These are phyloP conservation scores for Zalaria sp. DNA, from an alignment of 2,329 filamentous ascomycete genomes.

Conservation along the genomic window DNA sequence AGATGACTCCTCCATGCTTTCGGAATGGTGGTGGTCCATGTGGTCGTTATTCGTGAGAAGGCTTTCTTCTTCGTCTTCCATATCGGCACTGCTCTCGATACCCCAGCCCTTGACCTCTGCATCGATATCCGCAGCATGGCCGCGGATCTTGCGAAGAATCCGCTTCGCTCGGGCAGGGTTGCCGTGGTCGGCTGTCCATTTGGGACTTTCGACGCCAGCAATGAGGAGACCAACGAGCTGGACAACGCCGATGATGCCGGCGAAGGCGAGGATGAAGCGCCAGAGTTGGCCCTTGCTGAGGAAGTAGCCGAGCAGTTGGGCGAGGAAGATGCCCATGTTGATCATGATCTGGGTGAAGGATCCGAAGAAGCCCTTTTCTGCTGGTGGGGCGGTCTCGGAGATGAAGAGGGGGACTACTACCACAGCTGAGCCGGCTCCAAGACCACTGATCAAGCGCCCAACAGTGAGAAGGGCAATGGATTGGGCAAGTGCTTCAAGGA, in stretches of 20 bases:
- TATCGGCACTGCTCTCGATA: constrained; percentile 13
- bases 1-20: constrained; percentile 1
- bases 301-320: constrained; percentile 79
- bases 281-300: constrained; percentile 66
- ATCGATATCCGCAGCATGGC: constrained; percentile 51
- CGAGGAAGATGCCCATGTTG: constrained; percentile 69
- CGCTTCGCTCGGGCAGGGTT: constrained; percentile 46
- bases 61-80: constrained; percentile 52
- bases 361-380: constrained; percentile 50
- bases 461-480: constrained; percentile 53
- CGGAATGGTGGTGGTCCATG: constrained; percentile 4
- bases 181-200: constrained; percentile 63
- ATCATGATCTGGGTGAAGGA: constrained; percentile 83
- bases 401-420: constrained; percentile 94
- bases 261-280: constrained; percentile 68
- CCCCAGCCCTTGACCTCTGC: constrained; percentile 51
- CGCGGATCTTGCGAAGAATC: constrained; percentile 63
- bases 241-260: constrained; percentile 50
- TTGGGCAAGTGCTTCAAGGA: constrained; percentile 58
- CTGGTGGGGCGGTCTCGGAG: constrained; percentile 70
- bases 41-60: constrained; percentile 38
- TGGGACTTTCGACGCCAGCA: constrained; percentile 69
- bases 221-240: constrained; percentile 59
- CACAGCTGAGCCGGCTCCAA: constrained; percentile 77
- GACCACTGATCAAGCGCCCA: constrained; percentile 65